A percentile compares a stretch with the other conserved stretches of the same genome.
Evolutionary conservation across 306 rosid species (phyloP).

Genomic region (Quercus robur): DNA sequence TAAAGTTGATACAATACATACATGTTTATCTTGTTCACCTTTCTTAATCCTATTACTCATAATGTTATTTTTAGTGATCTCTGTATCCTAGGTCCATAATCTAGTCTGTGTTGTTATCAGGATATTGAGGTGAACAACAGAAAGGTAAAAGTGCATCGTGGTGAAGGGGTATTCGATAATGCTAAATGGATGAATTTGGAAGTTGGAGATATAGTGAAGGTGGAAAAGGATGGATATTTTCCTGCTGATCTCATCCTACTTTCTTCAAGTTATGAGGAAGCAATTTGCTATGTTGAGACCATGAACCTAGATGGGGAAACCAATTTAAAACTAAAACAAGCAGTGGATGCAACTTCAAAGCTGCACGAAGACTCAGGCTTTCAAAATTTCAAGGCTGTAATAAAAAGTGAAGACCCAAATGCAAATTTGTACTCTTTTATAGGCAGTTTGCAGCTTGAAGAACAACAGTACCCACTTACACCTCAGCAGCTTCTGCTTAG

Average conservation of each 20-base stretch:
- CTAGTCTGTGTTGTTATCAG: constrained; percentile 42
- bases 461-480: too few relatives aligned
- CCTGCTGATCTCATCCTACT: constrained; percentile 98
- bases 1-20: not conserved
- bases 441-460: too few relatives aligned
- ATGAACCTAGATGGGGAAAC: constrained; percentile 96
- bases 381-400: constrained; percentile 13
- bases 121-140: constrained; percentile 94
- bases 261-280: constrained; percentile 85
- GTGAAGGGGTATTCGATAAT: constrained; percentile 50
- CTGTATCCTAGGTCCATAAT: constrained; percentile 18
- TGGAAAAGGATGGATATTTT: constrained; percentile 82
- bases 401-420: constrained; percentile 71
- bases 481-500: too few relatives aligned
- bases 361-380: not conserved
- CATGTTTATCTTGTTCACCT: not conserved
- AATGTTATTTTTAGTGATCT: constrained; percentile 2
- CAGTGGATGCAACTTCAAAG: constrained; percentile 66
- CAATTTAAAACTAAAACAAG: constrained; percentile 83
- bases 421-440: too few relatives aligned
- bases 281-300: constrained; percentile 96
- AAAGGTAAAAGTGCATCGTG: constrained; percentile 63
- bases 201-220: constrained; percentile 89
- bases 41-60: not conserved
- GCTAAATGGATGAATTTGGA: constrained; percentile 83